Conservation (phyloP, 2,329 filamentous ascomycete species). For the Waltergamsia citrina region DNA sequence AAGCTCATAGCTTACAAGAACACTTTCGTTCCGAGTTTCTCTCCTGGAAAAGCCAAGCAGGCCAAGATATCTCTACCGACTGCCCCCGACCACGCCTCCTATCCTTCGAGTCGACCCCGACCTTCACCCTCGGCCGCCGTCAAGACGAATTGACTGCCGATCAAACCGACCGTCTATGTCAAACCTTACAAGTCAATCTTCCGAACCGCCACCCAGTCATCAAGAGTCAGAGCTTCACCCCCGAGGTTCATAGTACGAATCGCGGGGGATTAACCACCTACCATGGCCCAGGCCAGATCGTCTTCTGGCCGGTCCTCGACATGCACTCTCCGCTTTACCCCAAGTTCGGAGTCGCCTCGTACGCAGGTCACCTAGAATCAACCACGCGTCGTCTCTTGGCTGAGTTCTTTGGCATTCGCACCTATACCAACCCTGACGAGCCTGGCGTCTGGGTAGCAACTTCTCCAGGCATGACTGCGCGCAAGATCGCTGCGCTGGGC, state of each 20-base stretch:
- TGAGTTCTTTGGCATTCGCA: slow-evolving; percentile 46
- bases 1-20: slow-evolving; percentile 18
- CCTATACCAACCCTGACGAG: slow-evolving; percentile 55
- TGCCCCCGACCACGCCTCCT: slow-evolving; percentile 60
- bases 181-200: slow-evolving; percentile 24
- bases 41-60: slow-evolving; percentile 11
- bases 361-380: slow-evolving; percentile 70
- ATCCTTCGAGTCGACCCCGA: slow-evolving; percentile 72
- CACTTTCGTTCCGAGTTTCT: slow-evolving; percentile 3
- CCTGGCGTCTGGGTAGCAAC: slow-evolving; percentile 72
- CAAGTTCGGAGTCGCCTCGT: slow-evolving; percentile 59
- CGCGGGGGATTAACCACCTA: slow-evolving; percentile 90
- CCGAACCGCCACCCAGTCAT: slow-evolving; percentile 15
- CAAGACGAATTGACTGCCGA: slow-evolving; percentile 43
- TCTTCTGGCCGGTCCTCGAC: slow-evolving; percentile 89
- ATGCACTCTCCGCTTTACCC: slow-evolving; percentile 50
- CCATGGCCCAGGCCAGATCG: slow-evolving; percentile 86
- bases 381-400: slow-evolving; percentile 59
- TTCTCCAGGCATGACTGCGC: slow-evolving; percentile 20
- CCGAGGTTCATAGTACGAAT: slow-evolving; percentile 60
- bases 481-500: slow-evolving; percentile 84
- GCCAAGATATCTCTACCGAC: slow-evolving; percentile 12
- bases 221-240: slow-evolving; percentile 23
- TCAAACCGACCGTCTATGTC: slow-evolving; percentile 34
- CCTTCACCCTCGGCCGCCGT: slow-evolving; percentile 84